A percentile compares a stretch with the other conserved stretches of the same genome.
Conservation (phyloP, 352 stramenopile species). For the Elongisporangium anandrum region DNA sequence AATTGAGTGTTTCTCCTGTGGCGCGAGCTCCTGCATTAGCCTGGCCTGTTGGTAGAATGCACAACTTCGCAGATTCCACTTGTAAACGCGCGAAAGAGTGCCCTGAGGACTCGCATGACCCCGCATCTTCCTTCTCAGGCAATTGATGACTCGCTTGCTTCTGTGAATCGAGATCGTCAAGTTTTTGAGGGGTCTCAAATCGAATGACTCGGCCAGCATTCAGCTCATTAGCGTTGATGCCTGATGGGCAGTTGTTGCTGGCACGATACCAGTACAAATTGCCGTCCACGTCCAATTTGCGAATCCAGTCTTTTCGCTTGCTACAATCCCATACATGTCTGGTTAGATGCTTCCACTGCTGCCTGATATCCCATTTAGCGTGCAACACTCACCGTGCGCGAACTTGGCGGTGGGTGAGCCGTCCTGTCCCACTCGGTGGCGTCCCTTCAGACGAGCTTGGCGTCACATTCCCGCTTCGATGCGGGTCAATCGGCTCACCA, state of each 20-base stretch:
- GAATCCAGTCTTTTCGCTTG: slow-evolving; percentile 50
- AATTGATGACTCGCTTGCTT: slow-evolving; percentile 12
- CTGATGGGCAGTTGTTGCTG: neutral
- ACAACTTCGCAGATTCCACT: slow-evolving; percentile 10
- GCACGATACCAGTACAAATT: slow-evolving; percentile 52
- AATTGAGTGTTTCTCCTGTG: slow-evolving; percentile 28
- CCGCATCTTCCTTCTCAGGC: no score
- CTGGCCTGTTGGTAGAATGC: slow-evolving; percentile 29
- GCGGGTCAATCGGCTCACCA: slow-evolving; percentile 26
- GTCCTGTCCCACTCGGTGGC: no score
- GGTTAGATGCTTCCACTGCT: no score
- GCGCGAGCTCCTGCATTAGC: slow-evolving; percentile 26
- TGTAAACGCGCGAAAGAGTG: no score
- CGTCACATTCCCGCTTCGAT: slow-evolving; percentile 1
- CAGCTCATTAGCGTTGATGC: neutral
- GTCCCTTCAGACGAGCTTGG: neutral
- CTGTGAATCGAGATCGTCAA: no score
- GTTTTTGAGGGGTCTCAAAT: slow-evolving; percentile 1
- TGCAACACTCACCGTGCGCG: slow-evolving; percentile 12
- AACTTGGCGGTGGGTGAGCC: slow-evolving; percentile 25
- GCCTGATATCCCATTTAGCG: no score
- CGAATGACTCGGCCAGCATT: neutral
- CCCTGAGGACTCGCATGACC: no score
- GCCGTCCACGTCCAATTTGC: slow-evolving; percentile 50
- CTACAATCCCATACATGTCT: slow-evolving; percentile 4